These are phyloP conservation scores for Ceratocystis eucalypticola DNA, from an alignment of 2,329 filamentous ascomycete species.

Conservation along the genomic window DNA sequence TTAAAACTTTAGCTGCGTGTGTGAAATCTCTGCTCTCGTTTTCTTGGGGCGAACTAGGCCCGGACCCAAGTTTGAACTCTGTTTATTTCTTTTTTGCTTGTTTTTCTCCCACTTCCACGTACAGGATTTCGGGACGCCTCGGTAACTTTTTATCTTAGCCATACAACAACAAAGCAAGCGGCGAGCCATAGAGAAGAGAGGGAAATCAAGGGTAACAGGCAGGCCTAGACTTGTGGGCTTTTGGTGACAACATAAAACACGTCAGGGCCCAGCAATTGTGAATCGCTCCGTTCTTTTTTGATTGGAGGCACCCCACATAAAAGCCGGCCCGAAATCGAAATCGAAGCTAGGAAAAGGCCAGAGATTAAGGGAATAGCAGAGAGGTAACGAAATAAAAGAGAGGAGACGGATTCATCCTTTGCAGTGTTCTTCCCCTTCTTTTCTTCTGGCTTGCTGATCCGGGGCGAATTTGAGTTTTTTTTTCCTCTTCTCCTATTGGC, in stretches of 20 bases:
- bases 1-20: background rate
- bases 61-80: background rate
- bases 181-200: background rate
- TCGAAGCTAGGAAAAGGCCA: background rate
- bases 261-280: background rate
- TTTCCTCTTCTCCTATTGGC: background rate
- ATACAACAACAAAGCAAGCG: background rate
- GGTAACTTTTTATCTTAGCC: background rate
- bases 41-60: background rate
- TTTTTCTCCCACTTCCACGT: background rate
- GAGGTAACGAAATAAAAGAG: slow-evolving; percentile 1
- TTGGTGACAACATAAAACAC: slow-evolving; percentile 2
- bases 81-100: background rate
- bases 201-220: background rate
- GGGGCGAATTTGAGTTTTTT: background rate
- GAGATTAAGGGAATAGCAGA: background rate
- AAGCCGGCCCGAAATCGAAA: slow-evolving; percentile 4
- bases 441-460: background rate
- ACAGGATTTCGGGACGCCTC: background rate
- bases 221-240: background rate
- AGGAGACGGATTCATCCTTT: background rate
- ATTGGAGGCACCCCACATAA: background rate
- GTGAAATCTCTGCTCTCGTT: slow-evolving; percentile 2
- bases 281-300: background rate
- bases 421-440: background rate